A percentile compares a stretch with the other conserved stretches of the same genome.
These are phyloP conservation scores for Fusarium tanahbumbuense DNA, from an alignment of 2,329 filamentous ascomycete species.

Conservation along the genomic window DNA sequence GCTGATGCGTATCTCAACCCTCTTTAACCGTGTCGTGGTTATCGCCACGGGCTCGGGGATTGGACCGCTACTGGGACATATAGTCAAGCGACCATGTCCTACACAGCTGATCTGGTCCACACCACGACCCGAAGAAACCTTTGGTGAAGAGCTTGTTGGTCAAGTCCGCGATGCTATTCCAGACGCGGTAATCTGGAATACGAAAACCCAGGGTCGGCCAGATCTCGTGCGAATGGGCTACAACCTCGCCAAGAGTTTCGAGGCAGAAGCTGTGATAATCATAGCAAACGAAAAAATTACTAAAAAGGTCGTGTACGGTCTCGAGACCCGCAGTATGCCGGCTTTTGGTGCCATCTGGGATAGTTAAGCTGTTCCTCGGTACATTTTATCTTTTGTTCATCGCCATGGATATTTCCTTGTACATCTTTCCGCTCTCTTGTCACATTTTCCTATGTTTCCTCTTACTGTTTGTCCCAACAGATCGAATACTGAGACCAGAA, in stretches of 20 bases:
- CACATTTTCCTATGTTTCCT: not conserved
- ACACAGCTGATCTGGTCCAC: slow-evolving; percentile 78
- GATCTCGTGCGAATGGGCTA: slow-evolving; percentile 64
- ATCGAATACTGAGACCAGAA: not conserved
- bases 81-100: slow-evolving; percentile 62
- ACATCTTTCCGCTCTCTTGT: not conserved
- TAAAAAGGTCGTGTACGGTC: slow-evolving; percentile 73
- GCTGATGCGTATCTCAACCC: slow-evolving; percentile 73
- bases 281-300: slow-evolving; percentile 78
- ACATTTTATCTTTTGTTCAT: slow-evolving; percentile 2
- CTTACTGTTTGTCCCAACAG: slow-evolving; percentile 1
- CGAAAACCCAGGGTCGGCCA: slow-evolving; percentile 66
- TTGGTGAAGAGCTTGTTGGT: slow-evolving; percentile 67
- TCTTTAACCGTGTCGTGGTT: slow-evolving; percentile 74
- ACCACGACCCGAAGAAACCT: slow-evolving; percentile 70
- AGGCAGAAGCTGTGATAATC: slow-evolving; percentile 77
- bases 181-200: slow-evolving; percentile 75
- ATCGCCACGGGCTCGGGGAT: slow-evolving; percentile 81
- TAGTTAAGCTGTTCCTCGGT: slow-evolving; percentile 46
- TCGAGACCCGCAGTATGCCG: slow-evolving; percentile 73
- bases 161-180: slow-evolving; percentile 68
- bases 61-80: slow-evolving; percentile 72
- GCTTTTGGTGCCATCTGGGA: slow-evolving; percentile 83
- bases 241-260: slow-evolving; percentile 66
- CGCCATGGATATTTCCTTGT: slow-evolving; percentile 7